Conservation (phyloP, 2,329 filamentous ascomycete species). For the Monilinia aucupariae region DNA sequence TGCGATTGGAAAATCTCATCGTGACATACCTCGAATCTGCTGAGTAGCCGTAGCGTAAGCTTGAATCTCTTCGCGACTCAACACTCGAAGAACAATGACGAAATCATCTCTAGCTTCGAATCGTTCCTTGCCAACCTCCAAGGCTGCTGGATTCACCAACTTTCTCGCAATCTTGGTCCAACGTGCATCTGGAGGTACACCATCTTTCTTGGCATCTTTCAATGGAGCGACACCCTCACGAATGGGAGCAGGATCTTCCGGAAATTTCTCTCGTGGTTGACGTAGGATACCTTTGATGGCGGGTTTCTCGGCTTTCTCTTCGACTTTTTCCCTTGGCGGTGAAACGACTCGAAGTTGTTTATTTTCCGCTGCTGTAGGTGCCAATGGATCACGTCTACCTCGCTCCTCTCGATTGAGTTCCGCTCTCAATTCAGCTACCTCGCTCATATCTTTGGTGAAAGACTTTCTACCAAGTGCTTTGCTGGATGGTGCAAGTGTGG, state of each 20-base stretch:
- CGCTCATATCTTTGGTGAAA: constrained; percentile 24
- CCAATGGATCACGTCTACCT: constrained; percentile 24
- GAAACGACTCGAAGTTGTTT: constrained; percentile 57
- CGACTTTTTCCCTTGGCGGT: constrained; percentile 57
- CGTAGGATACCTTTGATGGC: constrained; percentile 78
- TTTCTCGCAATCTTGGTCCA: constrained; percentile 92
- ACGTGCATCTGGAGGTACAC: constrained; percentile 71
- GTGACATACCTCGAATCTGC: constrained; percentile 67
- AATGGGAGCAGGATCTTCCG: constrained; percentile 76
- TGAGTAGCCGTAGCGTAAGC: constrained; percentile 76
- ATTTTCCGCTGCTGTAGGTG: constrained; percentile 20
- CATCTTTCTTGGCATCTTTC: constrained; percentile 75
- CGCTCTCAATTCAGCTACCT: constrained; percentile 27
- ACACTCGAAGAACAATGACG: constrained; percentile 83
- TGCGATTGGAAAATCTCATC: neutral
- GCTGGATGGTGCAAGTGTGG: constrained; percentile 9
- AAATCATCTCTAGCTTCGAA: constrained; percentile 91
- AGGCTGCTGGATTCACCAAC: constrained; percentile 81
- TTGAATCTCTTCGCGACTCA: constrained; percentile 86
- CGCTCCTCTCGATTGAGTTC: constrained; percentile 27
- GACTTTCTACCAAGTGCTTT: constrained; percentile 23
- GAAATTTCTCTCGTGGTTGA: constrained; percentile 73
- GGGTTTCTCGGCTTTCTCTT: constrained; percentile 50
- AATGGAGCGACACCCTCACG: constrained; percentile 90
- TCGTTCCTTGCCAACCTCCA: constrained; percentile 81